Evolutionary conservation across 2,329 filamentous ascomycete genomes (phyloP), one percentile per base, ranked within the genome.

Genomic region (Aspergillus sp.): DNA sequence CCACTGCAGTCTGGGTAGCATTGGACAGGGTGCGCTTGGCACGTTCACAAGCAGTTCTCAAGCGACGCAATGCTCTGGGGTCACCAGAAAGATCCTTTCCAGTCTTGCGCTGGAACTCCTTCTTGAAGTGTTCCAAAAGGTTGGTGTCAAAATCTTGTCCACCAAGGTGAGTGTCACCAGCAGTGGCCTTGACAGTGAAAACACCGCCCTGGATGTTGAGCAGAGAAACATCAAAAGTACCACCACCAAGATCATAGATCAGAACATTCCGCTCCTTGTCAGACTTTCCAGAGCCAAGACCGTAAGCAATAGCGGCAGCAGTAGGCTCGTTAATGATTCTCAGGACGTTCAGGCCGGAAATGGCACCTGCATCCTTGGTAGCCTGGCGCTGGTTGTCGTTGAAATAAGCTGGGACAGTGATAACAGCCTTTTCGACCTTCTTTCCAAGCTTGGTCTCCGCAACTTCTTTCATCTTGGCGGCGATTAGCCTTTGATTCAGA

Each of bases 271-370:
- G 89, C 82, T 97, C 93, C 82, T 95, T 95, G 72, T 88, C 87
- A 43, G 88, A 87, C 81, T 95, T 95, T 77, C 89, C 90, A 59
- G 88, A 80, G 67, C 90, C 90, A 50, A 98, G 87, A 82, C 93
- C 93, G 74, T 98, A 98, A 62, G 93, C 93, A 64, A 97, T 97
- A 62, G 93, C 93, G 51, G 93, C 93, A 59, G 93, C 93, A 53
- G 93, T 98, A 50, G 93, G 93, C 80, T 98, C 93, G 83, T 98
- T 98, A 78, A 98, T 97, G 78, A 98, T 97, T 82, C 93, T 90
- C 73, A 98, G 90, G 60, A 98, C 90, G 76, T 97, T 96, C 53
- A 98, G 85, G 61, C 91, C 93, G 65, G 91, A 78, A 67, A 98
- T 98, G 71, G 91, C 87, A 85, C 93, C 93, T 57, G 93, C 93